Evolutionary conservation across 352 stramenopile species (phyloP).

Genomic region (Phytopythium mirpurense): DNA sequence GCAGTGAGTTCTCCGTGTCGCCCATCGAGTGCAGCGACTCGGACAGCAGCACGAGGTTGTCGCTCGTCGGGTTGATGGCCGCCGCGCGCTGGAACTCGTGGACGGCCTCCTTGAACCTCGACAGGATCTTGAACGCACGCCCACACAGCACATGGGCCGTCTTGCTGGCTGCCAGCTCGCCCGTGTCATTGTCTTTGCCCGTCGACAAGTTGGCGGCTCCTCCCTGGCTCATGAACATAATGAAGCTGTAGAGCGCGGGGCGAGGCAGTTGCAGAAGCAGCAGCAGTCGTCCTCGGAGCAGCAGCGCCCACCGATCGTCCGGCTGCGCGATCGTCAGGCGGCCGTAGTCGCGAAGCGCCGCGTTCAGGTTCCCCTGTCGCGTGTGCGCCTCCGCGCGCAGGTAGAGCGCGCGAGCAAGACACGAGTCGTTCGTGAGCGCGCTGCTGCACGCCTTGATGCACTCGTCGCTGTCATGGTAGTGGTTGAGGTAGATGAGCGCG

Average conservation of each 20-base stretch:
- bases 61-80: slow-evolving; percentile 48
- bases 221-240: slow-evolving; percentile 57
- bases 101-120: slow-evolving; percentile 60
- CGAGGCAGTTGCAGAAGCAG: slow-evolving; percentile 50
- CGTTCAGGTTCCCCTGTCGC: slow-evolving; percentile 45
- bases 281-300: slow-evolving; percentile 52
- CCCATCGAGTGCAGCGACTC: slow-evolving; percentile 76
- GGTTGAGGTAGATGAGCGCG: slow-evolving; percentile 70
- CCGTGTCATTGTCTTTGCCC: neutral
- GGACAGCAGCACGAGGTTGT: slow-evolving; percentile 75
- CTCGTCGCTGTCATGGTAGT: slow-evolving; percentile 71
- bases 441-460: slow-evolving; percentile 61
- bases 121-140: slow-evolving; percentile 62
- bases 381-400: slow-evolving; percentile 61
- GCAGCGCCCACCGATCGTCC: slow-evolving; percentile 51
- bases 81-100: slow-evolving; percentile 58
- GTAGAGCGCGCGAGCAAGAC: slow-evolving; percentile 55
- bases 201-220: slow-evolving; percentile 2
- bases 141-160: slow-evolving; percentile 47
- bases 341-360: slow-evolving; percentile 57
- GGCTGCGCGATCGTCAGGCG: slow-evolving; percentile 55
- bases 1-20: slow-evolving; percentile 73
- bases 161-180: slow-evolving; percentile 15
- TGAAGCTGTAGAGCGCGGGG: slow-evolving; percentile 70
- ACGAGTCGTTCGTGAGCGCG: slow-evolving; percentile 57